Evolutionary conservation across 345 rosid species (phyloP), one percentile per base, ranked within the genome.

Genomic region (Eucalyptus coolabah): DNA sequence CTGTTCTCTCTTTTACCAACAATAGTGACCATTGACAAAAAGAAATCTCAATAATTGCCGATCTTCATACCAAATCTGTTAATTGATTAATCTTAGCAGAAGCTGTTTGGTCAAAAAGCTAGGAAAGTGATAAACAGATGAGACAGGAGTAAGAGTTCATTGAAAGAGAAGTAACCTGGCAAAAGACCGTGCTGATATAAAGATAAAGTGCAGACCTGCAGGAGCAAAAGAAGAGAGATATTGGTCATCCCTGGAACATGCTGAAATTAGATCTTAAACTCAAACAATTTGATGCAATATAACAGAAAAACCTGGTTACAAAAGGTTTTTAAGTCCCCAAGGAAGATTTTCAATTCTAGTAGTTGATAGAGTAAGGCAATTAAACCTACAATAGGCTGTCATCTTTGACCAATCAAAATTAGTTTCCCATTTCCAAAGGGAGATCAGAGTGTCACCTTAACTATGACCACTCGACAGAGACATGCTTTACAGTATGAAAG

Each of bases 161-260:
- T 80, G 37, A 77, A 19, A 28, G 18, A 72, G 53, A 82, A 50
- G 49, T 65, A 80, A 97, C 99, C 99, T 98, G 96, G 90, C 93
- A 94, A 89, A 94, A 87, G 87, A 95, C 93, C 88, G 90, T 92
- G 93, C 99, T 96, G 91, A 92, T 90, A 92, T 87, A 94, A 87
- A 93, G 88, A 93, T 93, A 93, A n/a, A 96, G 88, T 14, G 94
- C 91, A 87, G 90, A 91, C 90, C 87, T 86, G 87, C 63, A n/a
- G 63, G 87, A 86, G 99, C 9, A 50, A 32, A 32, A 88, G 80
- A 42, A 65, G 72, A 65, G 12, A 23, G 44, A 72, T 72, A 34
- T 72, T 34, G 6, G 44, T 18, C 82, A 42, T 72, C 45, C 82
- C 82, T 37, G 26, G 26, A 72, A 37, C 45, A 72, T 72, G 96